Evolutionary conservation across 2,329 filamentous ascomycete genomes (phyloP).

Genomic region (Trichoderma pleuroti): DNA sequence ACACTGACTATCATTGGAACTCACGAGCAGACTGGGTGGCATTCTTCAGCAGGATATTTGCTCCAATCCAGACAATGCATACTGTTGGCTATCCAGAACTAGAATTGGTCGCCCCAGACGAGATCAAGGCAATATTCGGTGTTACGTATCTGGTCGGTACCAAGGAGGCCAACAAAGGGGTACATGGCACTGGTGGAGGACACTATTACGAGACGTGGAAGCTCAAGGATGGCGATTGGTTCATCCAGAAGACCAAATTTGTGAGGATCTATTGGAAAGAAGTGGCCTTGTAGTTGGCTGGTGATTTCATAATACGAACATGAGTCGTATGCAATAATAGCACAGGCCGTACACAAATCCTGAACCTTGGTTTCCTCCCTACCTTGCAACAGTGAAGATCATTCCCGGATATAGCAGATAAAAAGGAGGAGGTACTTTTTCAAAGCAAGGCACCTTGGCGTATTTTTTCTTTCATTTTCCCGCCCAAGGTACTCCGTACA

Average conservation of each 20-base stretch:
- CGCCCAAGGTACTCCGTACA: too few species aligned
- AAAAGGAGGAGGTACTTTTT: background rate
- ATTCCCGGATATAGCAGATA: background rate
- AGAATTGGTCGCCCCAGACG: background rate
- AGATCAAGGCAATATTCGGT: background rate
- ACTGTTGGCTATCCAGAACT: background rate
- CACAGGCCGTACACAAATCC: background rate
- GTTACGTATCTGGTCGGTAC: background rate
- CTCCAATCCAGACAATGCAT: background rate
- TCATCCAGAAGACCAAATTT: background rate
- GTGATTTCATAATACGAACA: background rate
- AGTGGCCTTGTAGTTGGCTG: background rate
- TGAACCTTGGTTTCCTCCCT: too few species aligned
- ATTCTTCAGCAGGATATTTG: background rate
- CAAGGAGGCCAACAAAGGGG: background rate
- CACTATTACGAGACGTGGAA: conserved; percentile 10
- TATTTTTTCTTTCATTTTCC: background rate
- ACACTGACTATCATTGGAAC: background rate
- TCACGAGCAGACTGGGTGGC: background rate
- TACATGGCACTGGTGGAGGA: background rate
- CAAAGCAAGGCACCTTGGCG: background rate
- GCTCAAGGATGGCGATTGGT: conserved; percentile 5
- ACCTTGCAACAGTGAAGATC: background rate
- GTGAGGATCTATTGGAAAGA: conserved; percentile 9
- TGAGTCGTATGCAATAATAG: background rate